Evolutionary conservation across 169 alveolate species (phyloP), one percentile per base, ranked within the genome.

Genomic region (Eimeria maxima): DNA sequence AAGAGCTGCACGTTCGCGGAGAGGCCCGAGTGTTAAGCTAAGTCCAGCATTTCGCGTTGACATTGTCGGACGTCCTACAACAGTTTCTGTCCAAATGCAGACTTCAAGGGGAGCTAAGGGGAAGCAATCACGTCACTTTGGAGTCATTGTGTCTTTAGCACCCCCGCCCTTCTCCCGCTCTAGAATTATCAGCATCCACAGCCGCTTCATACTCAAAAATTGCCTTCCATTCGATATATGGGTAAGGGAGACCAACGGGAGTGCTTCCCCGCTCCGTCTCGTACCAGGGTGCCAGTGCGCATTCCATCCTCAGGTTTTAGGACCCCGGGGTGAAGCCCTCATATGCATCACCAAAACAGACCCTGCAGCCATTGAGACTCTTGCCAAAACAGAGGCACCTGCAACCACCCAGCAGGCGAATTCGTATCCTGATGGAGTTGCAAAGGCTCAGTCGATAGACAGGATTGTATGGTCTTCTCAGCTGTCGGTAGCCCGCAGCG

Each of bases 161-260:
- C 96, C 96, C n/a, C 96, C 96, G 81, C 96, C 96, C 16, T 94
- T 94, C 65, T 86, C 92, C 29, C 94, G 96, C 60, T 84, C 96
- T 10, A 94, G 89, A 45, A 73, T 94, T 38, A 88, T 94, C 84
- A 86, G 81, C 84, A 69, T 94, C 38, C 78, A 84, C 53, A 86
- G 91, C 91, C 96, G 96, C 42, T 94, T 94, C 86, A 74, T 90
- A 50, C 71, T 94, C n/a, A 90, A 69, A 73, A 94, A 94, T 33
- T n/a, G 80, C 22, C 81, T 84, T 24, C 27, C 80, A 2, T 29
- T 24, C 13, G 91, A 50, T 74, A 18, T 94, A n/a, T 94, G 96
- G 96, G 78, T 94, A 10, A 67, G 33, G 57, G 96, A 94, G 45
- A 33, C 90, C 27, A 29, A 74, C 27, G 90, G 92, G 44, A 11